Conservation (phyloP, 768 basidiomycete genomes). For the Galerina sulciceps region DNA sequence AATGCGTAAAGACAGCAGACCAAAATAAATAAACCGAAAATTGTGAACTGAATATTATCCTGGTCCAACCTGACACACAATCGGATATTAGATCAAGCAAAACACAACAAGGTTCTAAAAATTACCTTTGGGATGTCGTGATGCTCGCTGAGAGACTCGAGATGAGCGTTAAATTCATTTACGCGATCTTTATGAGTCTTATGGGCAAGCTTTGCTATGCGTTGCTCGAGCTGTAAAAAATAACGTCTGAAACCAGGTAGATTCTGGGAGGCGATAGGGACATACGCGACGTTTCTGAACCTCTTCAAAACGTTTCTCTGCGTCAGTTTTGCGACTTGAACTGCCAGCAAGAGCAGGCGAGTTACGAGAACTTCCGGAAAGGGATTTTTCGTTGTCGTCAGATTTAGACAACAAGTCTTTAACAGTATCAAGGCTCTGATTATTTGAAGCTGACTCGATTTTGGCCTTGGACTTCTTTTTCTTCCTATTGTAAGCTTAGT, state of each 20-base stretch:
- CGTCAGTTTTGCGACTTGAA: slow-evolving; percentile 76
- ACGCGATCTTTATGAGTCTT: slow-evolving; percentile 96
- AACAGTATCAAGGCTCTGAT: slow-evolving; percentile 48
- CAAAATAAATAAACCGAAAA: background rate
- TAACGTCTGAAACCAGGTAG: slow-evolving; percentile 6
- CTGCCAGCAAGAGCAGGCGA: slow-evolving; percentile 61
- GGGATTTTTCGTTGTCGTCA: slow-evolving; percentile 48
- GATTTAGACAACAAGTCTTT: slow-evolving; percentile 55
- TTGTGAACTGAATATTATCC: slow-evolving; percentile 56
- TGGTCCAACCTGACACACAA: slow-evolving; percentile 70
- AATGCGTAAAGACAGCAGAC: background rate
- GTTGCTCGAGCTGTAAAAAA: slow-evolving; percentile 63
- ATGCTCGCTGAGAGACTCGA: slow-evolving; percentile 89
- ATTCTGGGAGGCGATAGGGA: slow-evolving; percentile 5
- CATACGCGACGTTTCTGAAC: slow-evolving; percentile 81
- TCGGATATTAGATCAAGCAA: background rate
- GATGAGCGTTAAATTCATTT: slow-evolving; percentile 83
- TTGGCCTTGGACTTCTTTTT: slow-evolving; percentile 82
- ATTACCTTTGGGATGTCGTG: slow-evolving; percentile 91
- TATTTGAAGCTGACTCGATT: slow-evolving; percentile 50
- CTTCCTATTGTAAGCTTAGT: slow-evolving; percentile 55
- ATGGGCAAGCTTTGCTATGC: slow-evolving; percentile 74
- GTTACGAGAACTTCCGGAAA: slow-evolving; percentile 60
- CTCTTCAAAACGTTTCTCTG: slow-evolving; percentile 88
- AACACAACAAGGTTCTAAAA: slow-evolving; percentile 2